Conservation (phyloP, 305 asterid genomes). For the Fraxinus dipetala region DNA sequence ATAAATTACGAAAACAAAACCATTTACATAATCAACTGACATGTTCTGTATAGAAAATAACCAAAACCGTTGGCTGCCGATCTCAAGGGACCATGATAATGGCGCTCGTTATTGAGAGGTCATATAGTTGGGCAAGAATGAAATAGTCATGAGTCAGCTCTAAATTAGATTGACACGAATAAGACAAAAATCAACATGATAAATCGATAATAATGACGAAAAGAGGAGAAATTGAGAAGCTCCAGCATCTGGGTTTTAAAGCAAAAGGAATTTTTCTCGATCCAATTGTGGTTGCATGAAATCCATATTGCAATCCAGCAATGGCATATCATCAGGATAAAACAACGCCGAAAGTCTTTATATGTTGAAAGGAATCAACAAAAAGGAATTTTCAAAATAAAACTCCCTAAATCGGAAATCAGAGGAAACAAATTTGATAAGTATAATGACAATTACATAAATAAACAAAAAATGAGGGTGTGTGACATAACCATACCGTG, state of each 20-base stretch:
- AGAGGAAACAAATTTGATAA: neutral
- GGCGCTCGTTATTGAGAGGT: neutral
- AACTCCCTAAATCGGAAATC: conserved; percentile 14
- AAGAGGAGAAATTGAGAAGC: conserved; percentile 6
- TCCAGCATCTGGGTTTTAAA: conserved; percentile 17
- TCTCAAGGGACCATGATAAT: neutral
- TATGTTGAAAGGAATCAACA: conserved; percentile 4
- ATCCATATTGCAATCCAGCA: conserved; percentile 14
- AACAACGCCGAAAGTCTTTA: conserved; percentile 1
- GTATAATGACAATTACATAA: conserved; percentile 16
- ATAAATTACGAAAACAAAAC: neutral
- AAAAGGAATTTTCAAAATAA: conserved; percentile 17
- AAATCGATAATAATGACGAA: neutral
- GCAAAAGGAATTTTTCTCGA: conserved; percentile 20
- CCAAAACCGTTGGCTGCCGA: conserved; percentile 8
- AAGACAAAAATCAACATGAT: neutral
- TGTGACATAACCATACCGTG: conserved; percentile 16
- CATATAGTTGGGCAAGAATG: conserved; percentile 12
- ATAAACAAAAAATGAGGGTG: neutral
- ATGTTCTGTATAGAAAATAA: neutral
- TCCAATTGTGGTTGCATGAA: conserved; percentile 23
- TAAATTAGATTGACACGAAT: neutral
- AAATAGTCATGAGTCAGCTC: conserved; percentile 13
- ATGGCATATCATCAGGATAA: neutral
- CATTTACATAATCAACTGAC: neutral